Base-by-base conservation (phyloP, 768 basidiomycete genomes). In the Amanita pseudoporphyria region DNA sequence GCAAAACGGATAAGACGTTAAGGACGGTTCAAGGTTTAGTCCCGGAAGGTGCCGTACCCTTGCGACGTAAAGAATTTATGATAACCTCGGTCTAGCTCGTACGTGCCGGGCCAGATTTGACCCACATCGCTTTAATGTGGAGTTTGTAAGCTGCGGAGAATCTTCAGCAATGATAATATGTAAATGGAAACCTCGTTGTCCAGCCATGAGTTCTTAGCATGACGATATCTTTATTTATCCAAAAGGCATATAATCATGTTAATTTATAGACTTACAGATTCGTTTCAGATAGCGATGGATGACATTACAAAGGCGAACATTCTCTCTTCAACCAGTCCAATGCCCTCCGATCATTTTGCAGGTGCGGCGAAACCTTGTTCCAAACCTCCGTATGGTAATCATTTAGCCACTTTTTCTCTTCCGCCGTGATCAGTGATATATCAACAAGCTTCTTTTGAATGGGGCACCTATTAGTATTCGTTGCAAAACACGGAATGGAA, bases 381-480 rank as follows among this genome's bases (percentile, higher is more conserved):
- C 73, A 70, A 1, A 84, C 74, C 64, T 91, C 85, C 30, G 67
- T 70, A 64, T 99, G 89, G 59, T 99, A 97, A 2, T 62, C 69
- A 58, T 97, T 80, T 53, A 97, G 53, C 95, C 95, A 98, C 45
- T 64, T 67, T 56, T 71, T 76, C 68, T 98, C 93, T 28, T 74
- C 67, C 14, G 59, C 70, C 7, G 75, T 74, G 33, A 98, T 60
- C 32, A 98, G 60, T 1, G 61, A 61, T 6, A 65, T 52, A 47
- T 93, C 82, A 37, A 96, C 66, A 37, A 98, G 75, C 52, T 81
- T 91, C 54, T 81, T 87, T 55, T 94, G 87, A 14, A 97, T 90
- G 0, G 95, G 95, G 54, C 81, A 89, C 85, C 77, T 77, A 73
- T 49, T 9, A n/a, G n/a, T n/a, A n/a, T n/a, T n/a, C 12, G 28